Conservation (phyloP, 495 filamentous ascomycete species). For the Copromyces sp. region DNA sequence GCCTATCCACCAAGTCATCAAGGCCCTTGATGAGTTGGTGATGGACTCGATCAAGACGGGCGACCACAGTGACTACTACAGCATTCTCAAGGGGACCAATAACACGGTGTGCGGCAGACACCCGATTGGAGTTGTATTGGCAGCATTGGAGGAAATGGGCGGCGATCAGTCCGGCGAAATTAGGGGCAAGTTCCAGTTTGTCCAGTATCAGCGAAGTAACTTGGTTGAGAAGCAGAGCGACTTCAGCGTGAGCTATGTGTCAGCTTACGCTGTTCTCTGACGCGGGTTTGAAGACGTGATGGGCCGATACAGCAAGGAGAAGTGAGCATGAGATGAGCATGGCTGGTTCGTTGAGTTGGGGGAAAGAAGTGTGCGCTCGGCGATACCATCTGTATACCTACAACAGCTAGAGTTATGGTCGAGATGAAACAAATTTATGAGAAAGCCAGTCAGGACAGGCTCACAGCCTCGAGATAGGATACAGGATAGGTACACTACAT, state of each 20-base stretch:
- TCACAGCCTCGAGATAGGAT: background rate
- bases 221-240: conserved; percentile 60
- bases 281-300: background rate
- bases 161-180: conserved; percentile 25
- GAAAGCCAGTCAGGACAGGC: background rate
- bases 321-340: background rate
- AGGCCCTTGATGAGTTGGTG: conserved; percentile 63
- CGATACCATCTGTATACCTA: background rate
- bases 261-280: conserved; percentile 60
- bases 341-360: background rate
- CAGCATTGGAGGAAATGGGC: conserved; percentile 57
- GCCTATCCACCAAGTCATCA: conserved; percentile 78
- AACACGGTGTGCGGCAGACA: conserved; percentile 96
- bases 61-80: conserved; percentile 54
- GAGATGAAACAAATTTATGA: background rate
- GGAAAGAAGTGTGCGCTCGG: background rate
- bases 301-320: background rate
- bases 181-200: conserved; percentile 65
- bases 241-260: conserved; percentile 92
- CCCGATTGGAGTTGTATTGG: conserved; percentile 92
- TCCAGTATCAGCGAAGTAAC: conserved; percentile 85
- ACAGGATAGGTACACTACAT: background rate
- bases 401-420: background rate
- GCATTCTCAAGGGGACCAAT: conserved; percentile 56
- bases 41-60: conserved; percentile 79